Evolutionary conservation across 352 stramenopile species (phyloP).

Genomic region (Pythium folliculosum): DNA sequence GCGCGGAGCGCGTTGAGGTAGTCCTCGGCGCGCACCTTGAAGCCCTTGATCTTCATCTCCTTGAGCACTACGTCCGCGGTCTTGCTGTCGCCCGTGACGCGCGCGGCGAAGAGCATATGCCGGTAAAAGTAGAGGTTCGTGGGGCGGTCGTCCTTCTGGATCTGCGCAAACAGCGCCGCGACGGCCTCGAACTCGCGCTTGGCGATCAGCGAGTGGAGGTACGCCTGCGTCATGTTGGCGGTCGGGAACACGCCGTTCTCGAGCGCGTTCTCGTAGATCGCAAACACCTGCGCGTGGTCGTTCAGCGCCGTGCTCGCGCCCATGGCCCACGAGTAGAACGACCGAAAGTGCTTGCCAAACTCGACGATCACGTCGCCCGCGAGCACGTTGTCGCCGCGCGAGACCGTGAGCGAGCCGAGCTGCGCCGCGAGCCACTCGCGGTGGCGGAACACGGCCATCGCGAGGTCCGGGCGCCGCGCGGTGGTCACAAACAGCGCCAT

Average conservation of each 20-base stretch:
- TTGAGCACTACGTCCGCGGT: constrained; percentile 44
- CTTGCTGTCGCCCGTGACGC: constrained; percentile 31
- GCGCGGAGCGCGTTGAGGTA: constrained; percentile 53
- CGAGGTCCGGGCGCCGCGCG: constrained; percentile 34
- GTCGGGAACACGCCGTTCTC: constrained; percentile 51
- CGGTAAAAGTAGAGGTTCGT: constrained; percentile 69
- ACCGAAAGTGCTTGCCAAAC: constrained; percentile 47
- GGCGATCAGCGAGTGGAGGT: constrained; percentile 46
- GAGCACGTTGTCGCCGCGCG: constrained; percentile 32
- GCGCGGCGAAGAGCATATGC: constrained; percentile 51
- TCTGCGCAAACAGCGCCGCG: constrained; percentile 48
- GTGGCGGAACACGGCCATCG: constrained; percentile 53
- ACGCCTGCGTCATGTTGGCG: constrained; percentile 68
- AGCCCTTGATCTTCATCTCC: constrained; percentile 73
- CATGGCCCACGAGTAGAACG: constrained; percentile 73
- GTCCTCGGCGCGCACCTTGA: constrained; percentile 53
- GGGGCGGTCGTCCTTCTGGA: constrained; percentile 41
- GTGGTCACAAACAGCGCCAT: constrained; percentile 52
- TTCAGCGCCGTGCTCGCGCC: constrained; percentile 38
- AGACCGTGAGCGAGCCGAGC: constrained; percentile 30
- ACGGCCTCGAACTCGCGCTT: constrained; percentile 40
- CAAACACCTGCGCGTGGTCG: constrained; percentile 38
- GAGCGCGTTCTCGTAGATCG: constrained; percentile 50
- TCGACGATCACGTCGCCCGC: constrained; percentile 40
- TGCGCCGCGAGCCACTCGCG: constrained; percentile 40